Base-by-base conservation (phyloP, 2,329 filamentous ascomycete species). In the Chaetoscypha palmicola region DNA sequence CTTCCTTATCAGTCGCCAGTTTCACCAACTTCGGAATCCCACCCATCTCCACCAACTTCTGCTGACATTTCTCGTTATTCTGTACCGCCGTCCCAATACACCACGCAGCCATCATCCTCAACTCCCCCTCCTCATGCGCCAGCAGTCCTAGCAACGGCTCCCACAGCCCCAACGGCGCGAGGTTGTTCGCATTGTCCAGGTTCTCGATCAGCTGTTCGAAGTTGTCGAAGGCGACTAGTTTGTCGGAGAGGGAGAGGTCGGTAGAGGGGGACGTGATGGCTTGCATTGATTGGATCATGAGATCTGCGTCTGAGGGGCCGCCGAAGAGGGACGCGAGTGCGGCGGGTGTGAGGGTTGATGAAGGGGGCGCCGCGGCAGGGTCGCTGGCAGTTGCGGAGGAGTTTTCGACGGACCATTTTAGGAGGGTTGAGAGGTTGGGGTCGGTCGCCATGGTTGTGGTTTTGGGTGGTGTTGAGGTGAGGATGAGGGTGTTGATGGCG, bases 181-280 rank as follows among this genome's bases (percentile, higher is more conserved):
- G 77, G 67, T 96, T 94, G 71, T 97, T 98, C 46, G 92, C 91
- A 64, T 98, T 98, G 72, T 98, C 92, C 57, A 97, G 79, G 51
- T 78, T 81, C 70, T 96, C 89, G 58, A 96, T 83, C 47, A 95
- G 72, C 65, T 94, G 87, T 69, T 95, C 90, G 51, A 96, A 84
- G 68, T 96, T 95, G 74, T 95, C 90, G 66, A 94, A 94, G 28
- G 90, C 90, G 46, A 81, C 77, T 42, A 94, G 67, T 64, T 86
- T 88, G 66, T 87, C 78, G 33, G 88, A 83, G 38, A 91, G 72
- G 3, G 77, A 75, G 44, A 83, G 69, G 45, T 83, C 74, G 7
- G 79, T 68, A 56, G 76, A 72, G 1, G 68, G 53, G 14, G 79
- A 78, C 8, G 72, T 74, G 60, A 96, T 83, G 45, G 85, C 79